phyloP scores from a whole-genome alignment of 306 rosid species.

The Vigna nakashimae region DNA sequence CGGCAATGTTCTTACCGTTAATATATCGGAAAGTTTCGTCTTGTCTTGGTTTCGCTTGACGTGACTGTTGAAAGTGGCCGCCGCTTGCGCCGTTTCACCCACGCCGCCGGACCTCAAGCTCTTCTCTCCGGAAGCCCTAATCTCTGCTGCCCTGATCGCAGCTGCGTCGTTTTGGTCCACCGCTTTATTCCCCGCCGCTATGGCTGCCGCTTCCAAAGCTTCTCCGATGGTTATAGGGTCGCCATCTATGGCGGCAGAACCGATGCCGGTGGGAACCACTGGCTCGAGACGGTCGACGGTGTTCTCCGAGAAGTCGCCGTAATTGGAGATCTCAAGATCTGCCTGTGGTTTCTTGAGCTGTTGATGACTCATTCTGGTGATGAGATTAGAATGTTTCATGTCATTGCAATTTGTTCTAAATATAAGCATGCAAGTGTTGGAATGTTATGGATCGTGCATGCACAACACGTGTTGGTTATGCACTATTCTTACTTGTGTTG shows the following conservation, averaged over 20 bases:
- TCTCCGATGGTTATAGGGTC: conserved; percentile 49
- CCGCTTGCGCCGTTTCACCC: conserved; percentile 30
- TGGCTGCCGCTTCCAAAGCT: conserved; percentile 43
- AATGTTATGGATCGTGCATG: too few relatives aligned
- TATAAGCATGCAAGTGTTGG: too few relatives aligned
- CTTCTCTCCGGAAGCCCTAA: conserved; percentile 44
- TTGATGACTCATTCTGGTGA: conserved; percentile 37
- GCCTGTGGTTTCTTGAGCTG: conserved; percentile 32
- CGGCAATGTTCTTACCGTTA: conserved; percentile 11
- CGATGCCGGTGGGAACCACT: conserved; percentile 14
- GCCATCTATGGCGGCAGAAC: conserved; percentile 41
- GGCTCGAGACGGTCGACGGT: neutral
- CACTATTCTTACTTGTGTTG: too few relatives aligned
- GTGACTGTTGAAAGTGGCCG: conserved; percentile 35
- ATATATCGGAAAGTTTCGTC: conserved; percentile 44
- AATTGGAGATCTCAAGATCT: conserved; percentile 32
- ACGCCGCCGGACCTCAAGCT: conserved; percentile 11
- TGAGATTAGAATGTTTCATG: neutral
- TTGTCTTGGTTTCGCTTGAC: conserved; percentile 30
- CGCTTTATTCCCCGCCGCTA: conserved; percentile 38
- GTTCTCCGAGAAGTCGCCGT: conserved; percentile 49
- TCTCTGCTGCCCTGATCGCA: conserved; percentile 37
- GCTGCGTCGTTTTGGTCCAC: conserved; percentile 47
- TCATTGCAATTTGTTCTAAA: too few relatives aligned
- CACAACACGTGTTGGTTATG: too few relatives aligned